Percentiles rank a stretch among this genome's conserved stretches.
Conservation (phyloP, 805 yeast genomes). For the Yarrowia porcina region DNA sequence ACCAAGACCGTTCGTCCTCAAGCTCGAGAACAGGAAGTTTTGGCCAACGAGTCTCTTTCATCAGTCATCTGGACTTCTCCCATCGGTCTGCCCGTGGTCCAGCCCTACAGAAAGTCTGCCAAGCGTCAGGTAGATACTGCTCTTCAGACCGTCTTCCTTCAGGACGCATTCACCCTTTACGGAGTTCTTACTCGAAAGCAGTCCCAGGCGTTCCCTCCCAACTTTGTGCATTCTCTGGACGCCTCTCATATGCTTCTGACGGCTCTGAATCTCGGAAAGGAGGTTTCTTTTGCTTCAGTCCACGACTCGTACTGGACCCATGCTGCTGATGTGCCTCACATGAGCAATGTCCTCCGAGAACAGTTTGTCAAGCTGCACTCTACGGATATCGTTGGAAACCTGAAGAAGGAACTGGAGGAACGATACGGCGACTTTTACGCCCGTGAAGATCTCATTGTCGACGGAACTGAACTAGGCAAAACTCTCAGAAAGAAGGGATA, state of each 20-base stretch:
- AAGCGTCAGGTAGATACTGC: constrained; percentile 71
- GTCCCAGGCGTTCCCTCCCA: constrained; percentile 91
- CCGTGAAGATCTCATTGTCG: neutral
- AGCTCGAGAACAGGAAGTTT: constrained; percentile 39
- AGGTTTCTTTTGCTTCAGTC: constrained; percentile 83
- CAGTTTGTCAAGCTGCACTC: constrained; percentile 77
- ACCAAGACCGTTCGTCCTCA: constrained; percentile 73
- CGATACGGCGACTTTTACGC: constrained; percentile 64
- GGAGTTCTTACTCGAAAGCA: constrained; percentile 88
- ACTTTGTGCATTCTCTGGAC: constrained; percentile 89
- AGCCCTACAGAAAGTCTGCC: constrained; percentile 78
- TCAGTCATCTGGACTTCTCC: constrained; percentile 98
- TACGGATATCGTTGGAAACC: constrained; percentile 63
- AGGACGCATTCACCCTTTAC: constrained; percentile 81
- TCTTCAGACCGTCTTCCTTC: constrained; percentile 79
- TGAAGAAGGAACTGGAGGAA: constrained; percentile 74
- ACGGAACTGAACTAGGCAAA: neutral
- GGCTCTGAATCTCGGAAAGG: constrained; percentile 51
- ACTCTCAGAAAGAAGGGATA: neutral
- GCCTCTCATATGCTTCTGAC: constrained; percentile 96
- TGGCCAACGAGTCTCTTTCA: constrained; percentile 55
- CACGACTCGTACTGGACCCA: constrained; percentile 99
- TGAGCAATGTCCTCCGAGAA: constrained; percentile 70
- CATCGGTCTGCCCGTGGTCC: constrained; percentile 91
- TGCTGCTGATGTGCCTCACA: constrained; percentile 71